Conservation (phyloP, 331 rosid species). For the Erythrophleum ivorense region DNA sequence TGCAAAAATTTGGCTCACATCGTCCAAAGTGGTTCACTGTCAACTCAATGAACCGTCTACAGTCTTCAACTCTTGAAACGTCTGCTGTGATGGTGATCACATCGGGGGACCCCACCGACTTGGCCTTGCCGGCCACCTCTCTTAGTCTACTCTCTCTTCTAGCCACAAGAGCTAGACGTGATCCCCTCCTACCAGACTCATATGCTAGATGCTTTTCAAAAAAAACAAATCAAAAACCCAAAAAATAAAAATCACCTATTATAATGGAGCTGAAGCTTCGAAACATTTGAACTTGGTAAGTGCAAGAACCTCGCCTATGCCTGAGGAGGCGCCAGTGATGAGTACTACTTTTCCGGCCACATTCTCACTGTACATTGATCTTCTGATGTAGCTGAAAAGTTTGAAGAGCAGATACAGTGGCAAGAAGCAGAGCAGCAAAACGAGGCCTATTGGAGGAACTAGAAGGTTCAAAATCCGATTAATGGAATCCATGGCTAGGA, state of each 20-base stretch:
- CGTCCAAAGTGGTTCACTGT: constrained; percentile 47
- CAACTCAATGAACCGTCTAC: constrained; percentile 46
- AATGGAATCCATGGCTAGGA: constrained; percentile 36
- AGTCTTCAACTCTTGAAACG: constrained; percentile 51
- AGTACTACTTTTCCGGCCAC: constrained; percentile 60
- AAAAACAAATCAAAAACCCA: not conserved
- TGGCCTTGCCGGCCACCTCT: too few species aligned
- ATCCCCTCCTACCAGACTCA: constrained; percentile 55
- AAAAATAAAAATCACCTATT: not conserved
- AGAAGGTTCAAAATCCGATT: constrained; percentile 39
- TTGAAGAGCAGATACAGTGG: constrained; percentile 42
- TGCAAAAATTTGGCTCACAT: constrained; percentile 29
- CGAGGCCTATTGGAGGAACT: constrained; percentile 42
- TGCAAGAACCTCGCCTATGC: constrained; percentile 58
- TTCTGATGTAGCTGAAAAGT: constrained; percentile 25
- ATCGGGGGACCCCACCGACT: constrained; percentile 44
- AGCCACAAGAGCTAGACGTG: constrained; percentile 56
- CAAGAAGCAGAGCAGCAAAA: constrained; percentile 36
- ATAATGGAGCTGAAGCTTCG: not conserved
- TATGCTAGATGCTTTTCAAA: constrained; percentile 49
- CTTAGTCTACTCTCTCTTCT: constrained; percentile 55
- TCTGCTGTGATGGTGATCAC: constrained; percentile 54
- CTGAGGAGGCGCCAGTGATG: constrained; percentile 55
- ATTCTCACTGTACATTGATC: constrained; percentile 42
- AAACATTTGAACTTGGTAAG: not conserved